A percentile compares a stretch with the other conserved stretches of the same genome.
phyloP scores from a whole-genome alignment of 148 eudicot genomes.

The Fagopyrum tataricum region DNA sequence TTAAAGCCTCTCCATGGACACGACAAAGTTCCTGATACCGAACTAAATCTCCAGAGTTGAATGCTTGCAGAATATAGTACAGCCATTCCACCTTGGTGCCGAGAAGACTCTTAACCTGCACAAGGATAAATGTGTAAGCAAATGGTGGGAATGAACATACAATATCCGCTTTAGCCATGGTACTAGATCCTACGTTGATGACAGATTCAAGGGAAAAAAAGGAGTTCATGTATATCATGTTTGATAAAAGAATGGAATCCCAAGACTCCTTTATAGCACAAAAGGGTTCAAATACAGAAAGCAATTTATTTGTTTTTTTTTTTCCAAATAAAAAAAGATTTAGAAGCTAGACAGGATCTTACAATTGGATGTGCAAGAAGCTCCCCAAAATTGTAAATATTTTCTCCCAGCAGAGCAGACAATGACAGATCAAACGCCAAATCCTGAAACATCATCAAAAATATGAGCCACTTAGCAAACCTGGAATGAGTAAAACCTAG shows the following conservation, averaged over 20 bases:
- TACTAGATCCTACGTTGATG: too few species aligned
- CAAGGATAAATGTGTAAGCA: constrained; percentile 1
- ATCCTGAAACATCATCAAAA: constrained; percentile 37
- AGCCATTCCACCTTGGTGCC: constrained; percentile 99
- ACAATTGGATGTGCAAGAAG: constrained; percentile 98
- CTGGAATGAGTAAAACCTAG: neutral
- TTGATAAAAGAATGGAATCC: neutral
- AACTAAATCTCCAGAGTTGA: constrained; percentile 77
- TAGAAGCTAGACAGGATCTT: constrained; percentile 23
- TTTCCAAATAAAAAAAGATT: neutral
- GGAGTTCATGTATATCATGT: neutral
- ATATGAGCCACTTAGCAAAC: neutral
- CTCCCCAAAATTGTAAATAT: constrained; percentile 98
- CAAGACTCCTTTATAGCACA: neutral
- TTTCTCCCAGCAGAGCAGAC: constrained; percentile 86
- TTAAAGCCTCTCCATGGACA: constrained; percentile 73
- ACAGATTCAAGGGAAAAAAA: neutral
- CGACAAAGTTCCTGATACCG: constrained; percentile 87
- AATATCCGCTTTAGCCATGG: neutral
- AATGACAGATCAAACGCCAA: constrained; percentile 92
- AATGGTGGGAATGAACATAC: neutral
- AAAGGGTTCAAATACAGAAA: neutral
- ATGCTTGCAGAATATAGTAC: constrained; percentile 84
- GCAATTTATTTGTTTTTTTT: neutral
- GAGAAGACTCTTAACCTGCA: constrained; percentile 74